A percentile compares a stretch with the other conserved stretches of the same genome.
These are phyloP conservation scores for Fusarium multiceps DNA, from an alignment of 2,329 filamentous ascomycete species.

Conservation along the genomic window DNA sequence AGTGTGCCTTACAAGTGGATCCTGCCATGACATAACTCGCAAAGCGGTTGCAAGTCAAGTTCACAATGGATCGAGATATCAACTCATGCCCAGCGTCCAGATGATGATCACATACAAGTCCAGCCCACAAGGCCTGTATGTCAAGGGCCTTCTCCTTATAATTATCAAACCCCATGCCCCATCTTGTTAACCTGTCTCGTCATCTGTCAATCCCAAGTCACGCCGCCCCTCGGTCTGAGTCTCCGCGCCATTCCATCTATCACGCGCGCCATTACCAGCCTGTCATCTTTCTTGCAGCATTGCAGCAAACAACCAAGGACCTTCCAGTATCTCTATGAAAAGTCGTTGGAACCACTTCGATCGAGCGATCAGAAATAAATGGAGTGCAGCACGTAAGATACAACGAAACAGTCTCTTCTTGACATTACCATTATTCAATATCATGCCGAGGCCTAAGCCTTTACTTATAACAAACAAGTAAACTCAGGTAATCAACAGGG, in stretches of 20 bases:
- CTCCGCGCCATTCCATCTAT: conserved; percentile 22
- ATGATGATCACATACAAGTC: conserved; percentile 18
- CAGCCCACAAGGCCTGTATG: background rate
- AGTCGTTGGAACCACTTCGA: background rate
- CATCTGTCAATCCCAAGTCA: conserved; percentile 39
- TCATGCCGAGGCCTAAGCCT: conserved; percentile 30
- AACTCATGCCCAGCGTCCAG: conserved; percentile 25
- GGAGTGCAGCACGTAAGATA: background rate
- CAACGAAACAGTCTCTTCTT: conserved; percentile 21
- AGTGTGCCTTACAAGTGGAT: conserved; percentile 33
- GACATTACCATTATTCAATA: conserved; percentile 50
- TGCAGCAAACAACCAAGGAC: background rate
- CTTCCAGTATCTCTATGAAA: background rate
- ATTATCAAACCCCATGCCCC: conserved; percentile 13
- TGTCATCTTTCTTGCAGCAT: background rate
- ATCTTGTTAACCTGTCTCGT: conserved; percentile 14
- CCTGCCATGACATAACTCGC: conserved; percentile 8
- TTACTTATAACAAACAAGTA: conserved; percentile 16
- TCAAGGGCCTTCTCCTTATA: background rate
- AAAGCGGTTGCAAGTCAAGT: background rate
- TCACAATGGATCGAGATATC: conserved; percentile 25
- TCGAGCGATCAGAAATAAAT: background rate
- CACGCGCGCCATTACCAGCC: conserved; percentile 34
- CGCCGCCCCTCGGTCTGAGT: conserved; percentile 31
- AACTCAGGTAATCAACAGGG: conserved; percentile 5